Percentiles rank a stretch among this genome's conserved stretches.
Conservation (phyloP, 2,329 filamentous ascomycete genomes). For the Calonectria fujianensis region DNA sequence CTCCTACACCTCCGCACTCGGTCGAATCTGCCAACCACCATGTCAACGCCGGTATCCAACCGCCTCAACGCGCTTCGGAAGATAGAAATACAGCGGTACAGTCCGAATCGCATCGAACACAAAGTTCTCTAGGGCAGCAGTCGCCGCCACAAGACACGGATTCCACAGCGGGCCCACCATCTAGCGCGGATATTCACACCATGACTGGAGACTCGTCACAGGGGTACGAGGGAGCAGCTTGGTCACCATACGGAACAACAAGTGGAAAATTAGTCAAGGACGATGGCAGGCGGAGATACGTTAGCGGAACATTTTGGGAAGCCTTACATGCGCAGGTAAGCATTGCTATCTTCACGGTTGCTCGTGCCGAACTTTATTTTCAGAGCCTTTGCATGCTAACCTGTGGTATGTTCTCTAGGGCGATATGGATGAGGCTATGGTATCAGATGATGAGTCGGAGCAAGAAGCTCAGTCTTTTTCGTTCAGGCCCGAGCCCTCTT, state of each 20-base stretch:
- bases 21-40: slow-evolving; percentile 27
- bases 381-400: not conserved
- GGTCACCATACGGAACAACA: slow-evolving; percentile 22
- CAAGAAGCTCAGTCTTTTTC: slow-evolving; percentile 7
- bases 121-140: slow-evolving; percentile 15
- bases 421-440: slow-evolving; percentile 18
- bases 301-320: slow-evolving; percentile 28
- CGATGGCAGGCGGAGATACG: not conserved
- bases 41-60: not conserved
- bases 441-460: slow-evolving; percentile 33
- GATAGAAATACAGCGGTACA: not conserved
- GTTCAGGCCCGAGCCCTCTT: slow-evolving; percentile 17
- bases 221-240: slow-evolving; percentile 13
- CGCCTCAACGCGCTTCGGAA: not conserved
- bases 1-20: slow-evolving; percentile 35
- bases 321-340: slow-evolving; percentile 18
- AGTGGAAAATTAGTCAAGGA: slow-evolving; percentile 22
- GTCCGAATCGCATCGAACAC: slow-evolving; percentile 1
- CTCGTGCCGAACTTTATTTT: too few species aligned
- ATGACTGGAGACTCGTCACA: not conserved
- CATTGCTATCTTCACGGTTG: not conserved
- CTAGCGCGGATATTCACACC: slow-evolving; percentile 10
- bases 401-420: not conserved
- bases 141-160: slow-evolving; percentile 32
- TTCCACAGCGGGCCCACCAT: not conserved